These are phyloP conservation scores for Curvularia hawaiiensis DNA, from an alignment of 2,329 filamentous ascomycete genomes.

Conservation along the genomic window DNA sequence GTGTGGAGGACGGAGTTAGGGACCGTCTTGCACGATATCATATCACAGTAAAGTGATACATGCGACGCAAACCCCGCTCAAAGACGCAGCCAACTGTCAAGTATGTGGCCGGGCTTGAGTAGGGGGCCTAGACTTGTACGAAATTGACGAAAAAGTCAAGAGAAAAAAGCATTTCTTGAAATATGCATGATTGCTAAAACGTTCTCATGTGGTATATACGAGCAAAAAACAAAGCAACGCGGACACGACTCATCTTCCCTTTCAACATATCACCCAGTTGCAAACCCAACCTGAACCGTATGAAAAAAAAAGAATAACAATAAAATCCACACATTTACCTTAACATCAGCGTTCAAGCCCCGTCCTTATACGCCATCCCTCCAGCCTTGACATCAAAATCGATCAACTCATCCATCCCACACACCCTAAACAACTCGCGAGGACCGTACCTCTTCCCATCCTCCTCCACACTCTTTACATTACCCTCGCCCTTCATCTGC, in stretches of 20 bases:
- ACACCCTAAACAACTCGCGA: conserved; percentile 57
- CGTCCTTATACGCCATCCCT: conserved; percentile 42
- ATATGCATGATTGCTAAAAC: neutral
- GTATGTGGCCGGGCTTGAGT: neutral
- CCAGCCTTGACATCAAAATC: conserved; percentile 56
- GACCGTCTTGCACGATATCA: neutral
- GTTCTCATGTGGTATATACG: neutral
- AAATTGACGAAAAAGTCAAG: neutral
- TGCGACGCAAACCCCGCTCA: neutral
- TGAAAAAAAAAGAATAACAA: neutral
- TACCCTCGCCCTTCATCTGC: conserved; percentile 36
- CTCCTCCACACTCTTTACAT: conserved; percentile 45
- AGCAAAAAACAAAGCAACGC: neutral
- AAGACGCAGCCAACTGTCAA: neutral
- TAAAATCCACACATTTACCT: neutral
- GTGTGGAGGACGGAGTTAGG: neutral
- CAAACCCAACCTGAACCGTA: neutral
- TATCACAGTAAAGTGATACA: too few species aligned
- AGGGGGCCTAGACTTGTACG: neutral
- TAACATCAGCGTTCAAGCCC: conserved; percentile 6
- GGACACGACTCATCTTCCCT: neutral
- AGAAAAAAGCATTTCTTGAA: too few species aligned
- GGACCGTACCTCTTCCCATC: conserved; percentile 53
- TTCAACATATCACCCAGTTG: neutral
- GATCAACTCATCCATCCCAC: conserved; percentile 58